Evolutionary conservation across 2,329 filamentous ascomycete genomes (phyloP).

Genomic region (Alternaria solani): DNA sequence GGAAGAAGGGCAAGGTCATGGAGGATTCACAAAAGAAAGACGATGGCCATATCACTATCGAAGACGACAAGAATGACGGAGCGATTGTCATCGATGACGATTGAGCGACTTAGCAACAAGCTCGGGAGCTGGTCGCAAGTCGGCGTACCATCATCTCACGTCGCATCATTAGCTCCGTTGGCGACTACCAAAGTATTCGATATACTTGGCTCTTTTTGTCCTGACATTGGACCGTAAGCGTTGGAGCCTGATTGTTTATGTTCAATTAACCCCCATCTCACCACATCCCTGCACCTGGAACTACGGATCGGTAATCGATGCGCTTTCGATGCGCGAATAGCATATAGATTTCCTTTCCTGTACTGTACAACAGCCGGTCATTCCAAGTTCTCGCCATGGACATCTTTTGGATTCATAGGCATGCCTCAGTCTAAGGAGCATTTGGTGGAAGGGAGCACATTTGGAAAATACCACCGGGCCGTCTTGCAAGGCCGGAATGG

Average conservation of each 20-base stretch:
- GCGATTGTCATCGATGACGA: conserved; percentile 50
- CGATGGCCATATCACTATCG: conserved; percentile 48
- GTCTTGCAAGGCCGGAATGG: conserved; percentile 7
- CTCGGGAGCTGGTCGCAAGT: neutral
- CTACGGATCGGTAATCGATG: neutral
- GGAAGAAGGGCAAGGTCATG: conserved; percentile 53
- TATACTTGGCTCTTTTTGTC: neutral
- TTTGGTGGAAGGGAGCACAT: conserved; percentile 7
- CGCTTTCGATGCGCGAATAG: neutral
- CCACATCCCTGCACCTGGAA: neutral
- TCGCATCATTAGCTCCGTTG: neutral
- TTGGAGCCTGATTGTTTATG: neutral
- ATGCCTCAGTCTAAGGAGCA: conserved; percentile 20
- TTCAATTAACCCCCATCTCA: neutral
- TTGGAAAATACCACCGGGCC: conserved; percentile 2
- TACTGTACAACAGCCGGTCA: conserved; percentile 24
- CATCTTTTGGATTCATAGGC: conserved; percentile 20
- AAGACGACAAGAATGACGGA: conserved; percentile 45
- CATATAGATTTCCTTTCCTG: conserved; percentile 18
- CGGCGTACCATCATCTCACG: neutral
- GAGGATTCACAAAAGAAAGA: conserved; percentile 31
- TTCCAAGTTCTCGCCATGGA: conserved; percentile 12
- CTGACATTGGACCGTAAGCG: neutral
- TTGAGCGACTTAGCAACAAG: conserved; percentile 14
- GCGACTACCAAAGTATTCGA: neutral